Conservation (phyloP, 495 filamentous ascomycete species). For the Diplogelasinospora grovesii region DNA sequence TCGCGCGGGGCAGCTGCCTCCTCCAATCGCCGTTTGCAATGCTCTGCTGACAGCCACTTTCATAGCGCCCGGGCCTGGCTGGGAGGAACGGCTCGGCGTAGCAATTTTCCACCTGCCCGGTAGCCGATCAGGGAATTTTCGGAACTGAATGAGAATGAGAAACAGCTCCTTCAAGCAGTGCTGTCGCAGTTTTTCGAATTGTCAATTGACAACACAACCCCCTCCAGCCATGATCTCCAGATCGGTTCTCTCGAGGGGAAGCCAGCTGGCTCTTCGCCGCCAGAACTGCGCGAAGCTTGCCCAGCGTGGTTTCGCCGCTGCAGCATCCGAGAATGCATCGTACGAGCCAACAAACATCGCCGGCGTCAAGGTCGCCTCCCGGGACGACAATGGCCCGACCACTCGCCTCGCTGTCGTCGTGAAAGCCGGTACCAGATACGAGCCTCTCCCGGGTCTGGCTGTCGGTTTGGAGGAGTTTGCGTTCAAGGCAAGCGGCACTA, state of each 20-base stretch:
- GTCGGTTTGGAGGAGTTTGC: slow-evolving; percentile 88
- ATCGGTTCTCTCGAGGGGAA: slow-evolving; percentile 69
- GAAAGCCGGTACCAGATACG: slow-evolving; percentile 87
- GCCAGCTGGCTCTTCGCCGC: slow-evolving; percentile 65
- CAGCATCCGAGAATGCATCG: slow-evolving; percentile 66
- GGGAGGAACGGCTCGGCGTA: slow-evolving; percentile 19
- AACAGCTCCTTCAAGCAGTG: slow-evolving; percentile 22
- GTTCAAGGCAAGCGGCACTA: slow-evolving; percentile 65
- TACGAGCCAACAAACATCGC: slow-evolving; percentile 80
- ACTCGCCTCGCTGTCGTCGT: slow-evolving; percentile 84
- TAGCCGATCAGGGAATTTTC: slow-evolving; percentile 32
- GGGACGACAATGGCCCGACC: slow-evolving; percentile 81
- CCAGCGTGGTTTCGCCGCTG: slow-evolving; percentile 68
- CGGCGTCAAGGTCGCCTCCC: slow-evolving; percentile 84
- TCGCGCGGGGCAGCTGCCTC: slow-evolving; percentile 13
- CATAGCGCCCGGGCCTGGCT: not conserved
- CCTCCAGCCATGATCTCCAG: slow-evolving; percentile 76
- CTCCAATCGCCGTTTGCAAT: slow-evolving; percentile 13
- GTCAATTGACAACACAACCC: slow-evolving; percentile 43
- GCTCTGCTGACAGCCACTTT: slow-evolving; percentile 17
- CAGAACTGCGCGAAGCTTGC: slow-evolving; percentile 53
- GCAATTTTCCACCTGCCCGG: slow-evolving; percentile 24
- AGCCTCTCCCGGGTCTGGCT: slow-evolving; percentile 80
- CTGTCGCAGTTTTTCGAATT: slow-evolving; percentile 30
- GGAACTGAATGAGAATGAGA: slow-evolving; percentile 21